A percentile compares a stretch with the other conserved stretches of the same genome.
Evolutionary conservation across 148 eudicot genomes (phyloP).

Genomic region (Vaccinium macrocarpon): DNA sequence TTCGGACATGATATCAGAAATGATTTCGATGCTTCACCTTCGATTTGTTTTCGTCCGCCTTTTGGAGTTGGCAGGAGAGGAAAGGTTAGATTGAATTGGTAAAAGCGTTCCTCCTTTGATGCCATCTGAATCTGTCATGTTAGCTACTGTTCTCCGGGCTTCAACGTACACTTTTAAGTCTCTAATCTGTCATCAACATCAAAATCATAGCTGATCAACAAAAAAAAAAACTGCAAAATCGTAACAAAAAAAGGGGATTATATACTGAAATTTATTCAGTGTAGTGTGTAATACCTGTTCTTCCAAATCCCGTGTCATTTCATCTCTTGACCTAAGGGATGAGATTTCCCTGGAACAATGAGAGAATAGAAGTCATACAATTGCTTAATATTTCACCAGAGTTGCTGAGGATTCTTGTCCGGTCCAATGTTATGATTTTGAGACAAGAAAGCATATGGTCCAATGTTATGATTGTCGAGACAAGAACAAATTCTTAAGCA

Average conservation of each 20-base stretch:
- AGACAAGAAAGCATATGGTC: neutral
- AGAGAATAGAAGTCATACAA: neutral
- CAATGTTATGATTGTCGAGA: neutral
- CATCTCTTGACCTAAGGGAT: constrained; percentile 45
- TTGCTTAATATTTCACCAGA: neutral
- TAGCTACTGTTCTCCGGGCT: constrained; percentile 66
- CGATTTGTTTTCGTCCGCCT: constrained; percentile 59
- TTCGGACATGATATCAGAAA: neutral
- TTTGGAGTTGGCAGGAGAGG: constrained; percentile 42
- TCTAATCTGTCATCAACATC: constrained; percentile 56
- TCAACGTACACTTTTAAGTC: constrained; percentile 68
- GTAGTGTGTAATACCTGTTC: constrained; percentile 60
- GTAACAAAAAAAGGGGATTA: neutral
- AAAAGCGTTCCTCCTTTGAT: constrained; percentile 82
- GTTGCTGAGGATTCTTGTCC: neutral
- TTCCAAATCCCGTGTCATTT: constrained; percentile 59
- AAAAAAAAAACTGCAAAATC: too few species aligned
- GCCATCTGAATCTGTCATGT: constrained; percentile 51
- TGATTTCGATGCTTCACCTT: constrained; percentile 26
- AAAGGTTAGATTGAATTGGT: constrained; percentile 56
- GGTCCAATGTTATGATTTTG: neutral
- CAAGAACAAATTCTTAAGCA: neutral
- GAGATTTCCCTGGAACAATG: constrained; percentile 43
- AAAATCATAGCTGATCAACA: neutral
- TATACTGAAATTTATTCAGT: neutral